Conservation (phyloP, 2,329 filamentous ascomycete species). For the Penicillium sclerotigenum region DNA sequence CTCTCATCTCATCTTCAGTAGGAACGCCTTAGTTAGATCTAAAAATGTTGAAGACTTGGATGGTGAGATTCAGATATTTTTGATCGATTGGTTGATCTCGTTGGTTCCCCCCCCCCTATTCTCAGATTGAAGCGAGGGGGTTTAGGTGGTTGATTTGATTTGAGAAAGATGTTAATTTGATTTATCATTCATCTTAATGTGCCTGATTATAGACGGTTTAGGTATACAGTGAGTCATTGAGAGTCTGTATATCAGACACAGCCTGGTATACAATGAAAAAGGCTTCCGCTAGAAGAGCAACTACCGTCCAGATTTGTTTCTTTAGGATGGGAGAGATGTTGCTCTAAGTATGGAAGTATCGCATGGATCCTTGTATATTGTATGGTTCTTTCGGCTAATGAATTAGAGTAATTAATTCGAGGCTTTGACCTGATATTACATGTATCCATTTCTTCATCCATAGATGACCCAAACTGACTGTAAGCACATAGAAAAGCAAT, state of each 20-base stretch:
- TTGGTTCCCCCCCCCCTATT: not conserved
- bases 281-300: not conserved
- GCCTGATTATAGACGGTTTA: not conserved
- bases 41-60: too few relatives aligned
- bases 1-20: too few relatives aligned
- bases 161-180: not conserved
- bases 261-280: not conserved
- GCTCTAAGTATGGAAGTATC: too few relatives aligned
- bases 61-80: not conserved
- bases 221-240: not conserved
- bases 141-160: not conserved
- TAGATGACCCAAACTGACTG: too few relatives aligned
- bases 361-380: too few relatives aligned
- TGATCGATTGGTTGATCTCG: not conserved
- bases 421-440: too few relatives aligned
- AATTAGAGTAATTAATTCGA: too few relatives aligned
- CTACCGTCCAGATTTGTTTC: not conserved
- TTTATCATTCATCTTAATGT: not conserved
- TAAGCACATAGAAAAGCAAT: too few relatives aligned
- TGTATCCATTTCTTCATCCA: too few relatives aligned
- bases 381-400: too few relatives aligned
- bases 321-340: too few relatives aligned
- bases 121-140: not conserved
- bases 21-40: too few relatives aligned
- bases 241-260: not conserved